These are phyloP conservation scores for Otatea glauca DNA, from an alignment of 176 grass and related monocot genomes.

Conservation along the genomic window DNA sequence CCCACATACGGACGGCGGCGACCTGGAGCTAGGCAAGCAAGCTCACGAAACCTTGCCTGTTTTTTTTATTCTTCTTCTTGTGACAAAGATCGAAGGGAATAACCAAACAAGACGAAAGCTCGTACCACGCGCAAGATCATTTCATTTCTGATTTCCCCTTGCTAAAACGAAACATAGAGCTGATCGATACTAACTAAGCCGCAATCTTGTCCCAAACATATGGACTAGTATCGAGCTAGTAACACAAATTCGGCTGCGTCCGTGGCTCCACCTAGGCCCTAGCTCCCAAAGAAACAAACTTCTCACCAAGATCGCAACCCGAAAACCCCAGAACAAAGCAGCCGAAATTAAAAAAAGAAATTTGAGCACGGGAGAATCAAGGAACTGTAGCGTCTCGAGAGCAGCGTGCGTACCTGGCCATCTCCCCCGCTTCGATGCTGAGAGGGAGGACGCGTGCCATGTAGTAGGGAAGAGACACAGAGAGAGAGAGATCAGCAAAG, in stretches of 20 bases:
- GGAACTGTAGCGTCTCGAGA: background rate
- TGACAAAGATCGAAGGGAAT: background rate
- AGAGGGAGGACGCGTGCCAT: constrained; percentile 57
- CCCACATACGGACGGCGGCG: background rate
- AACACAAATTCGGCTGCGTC: background rate
- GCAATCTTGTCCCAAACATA: background rate
- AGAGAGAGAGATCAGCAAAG: constrained; percentile 9
- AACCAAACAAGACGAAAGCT: background rate
- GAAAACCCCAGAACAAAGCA: background rate
- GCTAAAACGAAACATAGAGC: background rate
- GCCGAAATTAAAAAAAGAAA: background rate
- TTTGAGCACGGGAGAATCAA: background rate
- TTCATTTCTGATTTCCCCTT: background rate
- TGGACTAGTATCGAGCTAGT: background rate
- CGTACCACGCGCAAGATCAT: too few species aligned
- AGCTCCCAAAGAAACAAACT: background rate
- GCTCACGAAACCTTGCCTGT: background rate
- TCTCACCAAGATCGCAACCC: background rate
- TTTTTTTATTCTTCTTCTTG: background rate
- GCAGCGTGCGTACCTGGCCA: constrained; percentile 33
- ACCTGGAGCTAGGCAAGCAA: background rate
- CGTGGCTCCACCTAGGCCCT: background rate
- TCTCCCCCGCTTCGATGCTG: constrained; percentile 40
- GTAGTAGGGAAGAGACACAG: background rate
- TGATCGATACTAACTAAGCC: background rate